A percentile compares a stretch with the other conserved stretches of the same genome.
phyloP scores from a whole-genome alignment of 2,329 filamentous ascomycete species.

The Emydomyces testavorans region DNA sequence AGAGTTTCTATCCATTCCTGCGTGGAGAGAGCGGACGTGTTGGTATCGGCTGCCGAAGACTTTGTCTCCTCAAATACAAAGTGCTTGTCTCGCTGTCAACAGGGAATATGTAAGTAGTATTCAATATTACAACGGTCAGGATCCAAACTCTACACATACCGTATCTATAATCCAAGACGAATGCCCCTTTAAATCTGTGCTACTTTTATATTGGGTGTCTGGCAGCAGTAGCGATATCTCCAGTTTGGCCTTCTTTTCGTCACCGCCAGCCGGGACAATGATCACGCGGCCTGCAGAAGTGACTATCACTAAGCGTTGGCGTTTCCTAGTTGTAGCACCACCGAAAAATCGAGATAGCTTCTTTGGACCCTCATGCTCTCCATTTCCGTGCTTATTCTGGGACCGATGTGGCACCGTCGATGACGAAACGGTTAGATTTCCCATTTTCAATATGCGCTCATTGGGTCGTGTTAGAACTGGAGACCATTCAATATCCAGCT shows the following conservation, averaged over 20 bases:
- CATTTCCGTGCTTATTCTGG: conserved; percentile 52
- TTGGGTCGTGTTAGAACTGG: conserved; percentile 83
- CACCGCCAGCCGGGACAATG: conserved; percentile 78
- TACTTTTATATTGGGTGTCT: conserved; percentile 67
- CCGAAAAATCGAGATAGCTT: conserved; percentile 92
- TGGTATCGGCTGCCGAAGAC: conserved; percentile 51
- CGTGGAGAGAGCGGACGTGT: conserved; percentile 55
- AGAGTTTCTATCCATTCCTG: conserved; percentile 89
- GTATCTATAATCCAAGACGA: conserved; percentile 85
- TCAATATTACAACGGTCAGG: too few species aligned
- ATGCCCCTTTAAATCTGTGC: conserved; percentile 75
- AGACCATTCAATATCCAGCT: conserved; percentile 97
- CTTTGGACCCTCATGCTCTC: conserved; percentile 58
- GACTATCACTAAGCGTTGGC: conserved; percentile 85
- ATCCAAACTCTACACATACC: too few species aligned
- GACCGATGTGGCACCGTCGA: conserved; percentile 65
- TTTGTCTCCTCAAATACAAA: conserved; percentile 93
- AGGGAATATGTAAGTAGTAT: too few species aligned
- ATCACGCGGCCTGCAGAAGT: conserved; percentile 85
- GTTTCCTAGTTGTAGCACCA: conserved; percentile 79
- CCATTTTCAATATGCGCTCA: conserved; percentile 86
- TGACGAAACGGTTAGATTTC: conserved; percentile 75
- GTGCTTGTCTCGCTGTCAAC: conserved; percentile 75
- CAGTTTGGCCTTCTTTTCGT: conserved; percentile 88
- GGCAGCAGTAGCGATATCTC: conserved; percentile 73